Conservation (phyloP, 2,329 filamentous ascomycete genomes). For the Podosphaera xanthii region DNA sequence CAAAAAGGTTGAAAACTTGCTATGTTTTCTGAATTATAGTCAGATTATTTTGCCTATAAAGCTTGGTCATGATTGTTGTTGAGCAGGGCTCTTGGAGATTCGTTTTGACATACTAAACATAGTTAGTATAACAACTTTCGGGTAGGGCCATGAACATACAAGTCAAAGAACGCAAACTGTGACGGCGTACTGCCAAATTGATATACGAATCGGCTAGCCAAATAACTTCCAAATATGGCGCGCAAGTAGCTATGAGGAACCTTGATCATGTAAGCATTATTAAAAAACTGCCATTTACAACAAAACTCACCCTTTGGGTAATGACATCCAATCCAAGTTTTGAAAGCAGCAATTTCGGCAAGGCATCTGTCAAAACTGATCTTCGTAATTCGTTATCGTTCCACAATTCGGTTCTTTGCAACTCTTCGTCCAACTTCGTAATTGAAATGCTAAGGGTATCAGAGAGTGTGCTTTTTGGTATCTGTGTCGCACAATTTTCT, state of each 20-base stretch:
- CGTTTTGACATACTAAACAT: constrained; percentile 39
- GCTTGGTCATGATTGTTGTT: no score
- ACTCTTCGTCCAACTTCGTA: constrained; percentile 87
- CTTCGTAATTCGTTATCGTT: constrained; percentile 54
- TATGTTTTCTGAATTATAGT: no score
- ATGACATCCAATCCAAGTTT: constrained; percentile 85
- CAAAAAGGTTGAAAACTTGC: no score
- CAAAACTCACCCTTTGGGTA: constrained; percentile 37
- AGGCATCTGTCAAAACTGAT: constrained; percentile 60
- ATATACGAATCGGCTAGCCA: constrained; percentile 91
- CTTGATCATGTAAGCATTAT: constrained; percentile 16
- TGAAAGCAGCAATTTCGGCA: constrained; percentile 62
- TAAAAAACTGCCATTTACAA: constrained; percentile 15
- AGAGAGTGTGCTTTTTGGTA: constrained; percentile 64
- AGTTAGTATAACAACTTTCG: constrained; percentile 6
- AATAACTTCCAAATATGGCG: constrained; percentile 86
- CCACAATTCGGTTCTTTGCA: constrained; percentile 87
- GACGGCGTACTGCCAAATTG: constrained; percentile 78
- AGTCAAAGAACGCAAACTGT: constrained; percentile 97
- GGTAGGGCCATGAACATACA: constrained; percentile 36
- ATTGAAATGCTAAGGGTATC: constrained; percentile 83
- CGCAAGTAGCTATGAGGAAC: constrained; percentile 81
- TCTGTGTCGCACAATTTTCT: constrained; percentile 64
- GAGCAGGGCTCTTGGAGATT: constrained; percentile 25
- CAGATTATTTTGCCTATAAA: no score